Evolutionary conservation across 768 basidiomycete genomes (phyloP), one percentile per base, ranked within the genome.

Genomic region (Boletus barrowsii): DNA sequence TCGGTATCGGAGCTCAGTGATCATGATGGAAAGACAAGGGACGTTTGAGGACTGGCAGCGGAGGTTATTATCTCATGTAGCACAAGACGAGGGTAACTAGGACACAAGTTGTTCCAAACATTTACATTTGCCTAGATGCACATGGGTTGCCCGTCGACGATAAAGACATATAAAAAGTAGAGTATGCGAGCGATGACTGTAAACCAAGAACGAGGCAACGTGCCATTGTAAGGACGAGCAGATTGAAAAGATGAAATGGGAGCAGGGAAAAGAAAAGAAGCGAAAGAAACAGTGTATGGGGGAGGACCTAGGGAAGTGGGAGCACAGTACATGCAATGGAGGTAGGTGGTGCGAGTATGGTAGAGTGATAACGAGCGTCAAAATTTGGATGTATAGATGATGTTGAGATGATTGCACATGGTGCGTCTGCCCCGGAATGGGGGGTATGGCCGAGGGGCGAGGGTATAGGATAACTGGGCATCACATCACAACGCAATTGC

Each of bases 401-500:
- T 66, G 59, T 50, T 40, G 45, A 55, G 59, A 66, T 42, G 55
- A 48, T 56, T 53, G 56, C 51, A 50, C 52, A 22, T 33, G n/a
- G 47, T 61, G 62, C 51, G 53, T 51, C 56, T 44, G 56, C 30
- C 53, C 52, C 49, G 29, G 54, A 49, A 45, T 29, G 45, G 51
- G 60, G 70, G 69, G 69, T 72, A 71, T 71, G 69, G 52, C 61
- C 62, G 58, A 53, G 59, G 45, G 55, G 60, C 48, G 56, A 61
- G 70, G 73, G 70, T 72, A 74, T 69, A 64, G 49, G 40, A 58
- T 56, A 45, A 45, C 48, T n/a, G 57, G 42, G 57, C 59, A 69
- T 82, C 76, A 88, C 87, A 88, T 88, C 67, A 89, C 74, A 48
- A 79, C 68, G 68, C 87, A 89, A 65, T 76, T 82, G 76, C 88